Percentiles rank a stretch among this genome's conserved stretches.
Conservation (phyloP, 2,329 filamentous ascomycete species). For the Colletotrichum brevisporum region DNA sequence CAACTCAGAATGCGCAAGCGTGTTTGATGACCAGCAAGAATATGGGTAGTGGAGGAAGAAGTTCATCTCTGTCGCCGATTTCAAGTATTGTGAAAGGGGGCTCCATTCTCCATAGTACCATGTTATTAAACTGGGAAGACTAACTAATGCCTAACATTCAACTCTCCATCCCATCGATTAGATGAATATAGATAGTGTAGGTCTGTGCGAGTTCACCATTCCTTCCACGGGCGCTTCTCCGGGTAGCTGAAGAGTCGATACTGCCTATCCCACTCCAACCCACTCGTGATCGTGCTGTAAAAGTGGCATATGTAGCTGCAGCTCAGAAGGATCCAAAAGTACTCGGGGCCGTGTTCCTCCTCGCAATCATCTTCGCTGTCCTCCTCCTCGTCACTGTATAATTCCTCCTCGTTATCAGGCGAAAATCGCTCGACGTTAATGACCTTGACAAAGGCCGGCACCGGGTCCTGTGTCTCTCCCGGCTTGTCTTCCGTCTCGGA, state of each 20-base stretch:
- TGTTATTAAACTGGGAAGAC: too few species aligned
- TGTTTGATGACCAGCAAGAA: too few species aligned
- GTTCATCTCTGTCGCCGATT: too few species aligned
- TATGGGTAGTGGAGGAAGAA: too few species aligned
- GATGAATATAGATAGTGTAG: too few species aligned
- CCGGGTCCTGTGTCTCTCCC: too few species aligned
- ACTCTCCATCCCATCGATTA: too few species aligned
- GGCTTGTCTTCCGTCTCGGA: neutral
- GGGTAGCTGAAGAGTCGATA: neutral
- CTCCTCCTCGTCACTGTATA: constrained; percentile 1
- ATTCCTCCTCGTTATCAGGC: neutral
- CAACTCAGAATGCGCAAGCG: too few species aligned
- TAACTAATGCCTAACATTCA: too few species aligned
- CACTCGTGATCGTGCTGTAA: constrained; percentile 5
- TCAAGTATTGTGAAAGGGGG: too few species aligned
- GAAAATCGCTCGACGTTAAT: neutral
- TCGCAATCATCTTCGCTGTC: neutral
- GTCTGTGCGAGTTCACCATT: neutral
- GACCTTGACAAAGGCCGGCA: neutral
- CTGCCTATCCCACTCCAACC: constrained; percentile 11
- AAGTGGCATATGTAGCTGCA: neutral
- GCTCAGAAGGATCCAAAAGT: constrained; percentile 1
- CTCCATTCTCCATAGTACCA: too few species aligned
- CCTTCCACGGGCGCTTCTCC: neutral
- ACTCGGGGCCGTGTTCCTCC: neutral